Evolutionary conservation across 1,284 basidiomycete species (phyloP).

Genomic region (Trametes hirsuta): DNA sequence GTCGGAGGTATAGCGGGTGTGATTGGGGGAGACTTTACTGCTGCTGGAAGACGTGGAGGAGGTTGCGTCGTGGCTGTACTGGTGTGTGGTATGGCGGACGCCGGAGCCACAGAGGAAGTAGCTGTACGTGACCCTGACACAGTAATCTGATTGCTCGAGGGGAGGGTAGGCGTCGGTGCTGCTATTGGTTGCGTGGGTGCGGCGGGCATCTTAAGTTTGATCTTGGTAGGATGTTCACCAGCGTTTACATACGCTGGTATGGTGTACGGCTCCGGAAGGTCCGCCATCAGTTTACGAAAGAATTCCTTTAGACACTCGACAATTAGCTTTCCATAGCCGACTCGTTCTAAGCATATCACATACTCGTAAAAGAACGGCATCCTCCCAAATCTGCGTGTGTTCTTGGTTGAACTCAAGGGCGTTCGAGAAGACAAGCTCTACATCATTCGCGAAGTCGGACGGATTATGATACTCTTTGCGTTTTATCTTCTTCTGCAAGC

Average conservation of each 20-base stretch:
- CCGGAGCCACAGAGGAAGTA: slow-evolving; percentile 11
- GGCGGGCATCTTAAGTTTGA: slow-evolving; percentile 66
- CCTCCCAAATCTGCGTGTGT: slow-evolving; percentile 76
- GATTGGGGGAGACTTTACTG: slow-evolving; percentile 18
- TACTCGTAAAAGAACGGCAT: slow-evolving; percentile 67
- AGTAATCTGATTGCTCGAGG: slow-evolving; percentile 18
- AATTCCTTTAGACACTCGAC: slow-evolving; percentile 49
- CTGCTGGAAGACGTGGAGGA: slow-evolving; percentile 3
- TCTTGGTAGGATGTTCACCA: slow-evolving; percentile 56
- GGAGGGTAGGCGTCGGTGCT: slow-evolving; percentile 23
- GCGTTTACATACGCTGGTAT: slow-evolving; percentile 55
- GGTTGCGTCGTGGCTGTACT: not conserved
- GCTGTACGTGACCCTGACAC: slow-evolving; percentile 16
- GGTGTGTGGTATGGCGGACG: slow-evolving; percentile 9
- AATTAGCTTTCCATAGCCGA: not conserved
- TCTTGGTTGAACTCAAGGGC: slow-evolving; percentile 84
- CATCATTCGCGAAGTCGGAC: slow-evolving; percentile 80
- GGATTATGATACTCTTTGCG: slow-evolving; percentile 70
- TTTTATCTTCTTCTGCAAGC: slow-evolving; percentile 69
- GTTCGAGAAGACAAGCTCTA: slow-evolving; percentile 91
- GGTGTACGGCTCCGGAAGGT: slow-evolving; percentile 65
- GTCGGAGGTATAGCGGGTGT: slow-evolving; percentile 15
- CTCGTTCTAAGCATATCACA: slow-evolving; percentile 24
- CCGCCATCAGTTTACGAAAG: slow-evolving; percentile 74
- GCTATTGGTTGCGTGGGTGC: slow-evolving; percentile 25